Conservation (phyloP, 2,329 filamentous ascomycete genomes). For the Aspergillus neoniger region DNA sequence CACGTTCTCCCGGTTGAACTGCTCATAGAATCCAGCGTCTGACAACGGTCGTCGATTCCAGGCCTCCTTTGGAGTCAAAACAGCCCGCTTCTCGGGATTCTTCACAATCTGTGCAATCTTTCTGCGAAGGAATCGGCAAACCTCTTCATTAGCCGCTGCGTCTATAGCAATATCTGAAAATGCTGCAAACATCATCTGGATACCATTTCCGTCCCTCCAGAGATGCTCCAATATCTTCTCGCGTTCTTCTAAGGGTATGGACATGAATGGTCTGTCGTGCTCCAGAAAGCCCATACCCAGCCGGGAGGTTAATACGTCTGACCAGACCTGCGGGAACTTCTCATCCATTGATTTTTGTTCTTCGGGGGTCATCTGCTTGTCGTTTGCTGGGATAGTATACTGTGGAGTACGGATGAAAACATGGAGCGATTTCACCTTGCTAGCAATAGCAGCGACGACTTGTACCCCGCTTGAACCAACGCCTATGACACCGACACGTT, state of each 20-base stretch:
- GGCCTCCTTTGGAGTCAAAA: conserved; percentile 25
- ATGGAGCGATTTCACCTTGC: conserved; percentile 29
- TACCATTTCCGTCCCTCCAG: conserved; percentile 9
- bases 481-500: conserved; percentile 52
- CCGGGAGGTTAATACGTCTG: not conserved
- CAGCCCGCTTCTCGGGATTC: conserved; percentile 32
- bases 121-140: conserved; percentile 40
- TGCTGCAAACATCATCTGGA: conserved; percentile 14
- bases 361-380: conserved; percentile 25
- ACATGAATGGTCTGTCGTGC: conserved; percentile 1
- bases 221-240: conserved; percentile 14
- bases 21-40: conserved; percentile 26
- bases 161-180: conserved; percentile 42
- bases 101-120: conserved; percentile 35
- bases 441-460: conserved; percentile 29
- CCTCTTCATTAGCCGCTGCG: conserved; percentile 41
- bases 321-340: conserved; percentile 12
- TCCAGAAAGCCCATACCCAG: conserved; percentile 18
- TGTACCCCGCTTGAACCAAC: conserved; percentile 32
- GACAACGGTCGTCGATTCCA: conserved; percentile 23
- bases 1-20: conserved; percentile 47
- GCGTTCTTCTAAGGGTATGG: conserved; percentile 13
- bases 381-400: conserved; percentile 37
- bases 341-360: conserved; percentile 27
- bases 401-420: conserved; percentile 43